Evolutionary conservation across 306 rosid genomes (phyloP), one percentile per base, ranked within the genome.

Genomic region (Citrullus amarus): DNA sequence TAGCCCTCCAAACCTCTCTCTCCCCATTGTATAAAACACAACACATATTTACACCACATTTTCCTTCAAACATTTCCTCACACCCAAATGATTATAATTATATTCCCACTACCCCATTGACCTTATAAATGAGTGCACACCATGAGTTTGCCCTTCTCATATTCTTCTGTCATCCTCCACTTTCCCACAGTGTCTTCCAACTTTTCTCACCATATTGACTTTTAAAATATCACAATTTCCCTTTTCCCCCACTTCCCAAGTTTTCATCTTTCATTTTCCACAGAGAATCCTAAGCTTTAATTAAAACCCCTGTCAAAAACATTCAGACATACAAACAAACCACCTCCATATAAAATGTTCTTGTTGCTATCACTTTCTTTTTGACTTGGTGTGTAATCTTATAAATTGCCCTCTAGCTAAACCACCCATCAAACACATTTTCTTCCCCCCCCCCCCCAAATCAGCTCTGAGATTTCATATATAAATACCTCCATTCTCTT

Each of bases 181-280:
- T 73, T 51, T 72, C 59, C 41, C 77, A 72, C 77, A 30, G 28
- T 73, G 77, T 73, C 56, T 73, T 73, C 78, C 78, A 73, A 53
- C 78, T 53, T 73, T 73, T 51, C 78, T 53, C 59, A 28, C 46
- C 78, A 51, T 11, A 28, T 73, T 73, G 61, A 73, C 59, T 73
- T 50, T 73, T 16, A 8, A 73, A 72, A 13, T 25, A 46, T 53
- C 60, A 30, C 16, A 50, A 25, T 51, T 28, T 28, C 8, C 32
- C 43, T 6, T 72, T 72, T 28, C 1, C 46, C 17, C 61, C 61
- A 73, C 61, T 72, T 71, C 57, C 76, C 58, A 44, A 71, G 20
- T 15, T 50, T 72, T 15, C 60, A 28, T 16, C 41, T 30, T 22
- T 70, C 71, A 36, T 22, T 12, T 22, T 70, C 39, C 20, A 46